Evolutionary conservation across 2,329 filamentous ascomycete species (phyloP).

Genomic region (Sphaerostilbella broomeana): DNA sequence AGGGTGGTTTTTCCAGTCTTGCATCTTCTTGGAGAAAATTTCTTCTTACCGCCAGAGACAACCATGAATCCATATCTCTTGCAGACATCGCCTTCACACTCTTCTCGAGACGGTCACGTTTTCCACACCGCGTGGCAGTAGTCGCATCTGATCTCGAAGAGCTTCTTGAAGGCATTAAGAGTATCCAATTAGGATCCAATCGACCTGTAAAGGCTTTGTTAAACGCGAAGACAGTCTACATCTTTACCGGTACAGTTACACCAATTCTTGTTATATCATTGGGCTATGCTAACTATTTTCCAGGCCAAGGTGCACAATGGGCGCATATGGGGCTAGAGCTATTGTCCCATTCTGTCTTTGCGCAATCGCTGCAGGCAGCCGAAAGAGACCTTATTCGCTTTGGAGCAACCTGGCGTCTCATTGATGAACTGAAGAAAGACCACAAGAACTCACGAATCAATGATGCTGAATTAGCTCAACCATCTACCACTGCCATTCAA

Average conservation of each 20-base stretch:
- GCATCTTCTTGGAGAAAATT: conserved; percentile 7
- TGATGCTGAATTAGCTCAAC: conserved; percentile 10
- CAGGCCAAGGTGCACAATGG: conserved; percentile 13
- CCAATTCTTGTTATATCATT: too few relatives aligned
- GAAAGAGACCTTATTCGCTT: conserved; percentile 8
- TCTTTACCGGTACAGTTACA: conserved; percentile 15
- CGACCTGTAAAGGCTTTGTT: conserved; percentile 6
- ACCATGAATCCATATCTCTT: conserved; percentile 6
- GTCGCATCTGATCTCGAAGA: conserved; percentile 7
- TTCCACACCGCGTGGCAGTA: conserved; percentile 4
- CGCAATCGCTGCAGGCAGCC: conserved; percentile 1
- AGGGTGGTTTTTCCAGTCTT: conserved; percentile 8
- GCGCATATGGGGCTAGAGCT: conserved; percentile 9
- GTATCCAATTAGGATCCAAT: conserved; percentile 6
- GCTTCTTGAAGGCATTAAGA: conserved; percentile 6
- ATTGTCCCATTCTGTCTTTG: conserved; percentile 7
- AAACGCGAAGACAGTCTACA: conserved; percentile 4
- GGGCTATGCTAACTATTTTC: not conserved
- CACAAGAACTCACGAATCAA: conserved; percentile 10
- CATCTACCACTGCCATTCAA: conserved; percentile 35
- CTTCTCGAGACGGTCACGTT: conserved; percentile 3
- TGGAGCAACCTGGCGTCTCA: conserved; percentile 9
- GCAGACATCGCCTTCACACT: conserved; percentile 9
- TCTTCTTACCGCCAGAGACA: conserved; percentile 1
- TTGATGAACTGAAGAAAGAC: conserved; percentile 7